Conservation (phyloP, 108 stramenopile genomes). For the Nannochloropsis gaditana region DNA sequence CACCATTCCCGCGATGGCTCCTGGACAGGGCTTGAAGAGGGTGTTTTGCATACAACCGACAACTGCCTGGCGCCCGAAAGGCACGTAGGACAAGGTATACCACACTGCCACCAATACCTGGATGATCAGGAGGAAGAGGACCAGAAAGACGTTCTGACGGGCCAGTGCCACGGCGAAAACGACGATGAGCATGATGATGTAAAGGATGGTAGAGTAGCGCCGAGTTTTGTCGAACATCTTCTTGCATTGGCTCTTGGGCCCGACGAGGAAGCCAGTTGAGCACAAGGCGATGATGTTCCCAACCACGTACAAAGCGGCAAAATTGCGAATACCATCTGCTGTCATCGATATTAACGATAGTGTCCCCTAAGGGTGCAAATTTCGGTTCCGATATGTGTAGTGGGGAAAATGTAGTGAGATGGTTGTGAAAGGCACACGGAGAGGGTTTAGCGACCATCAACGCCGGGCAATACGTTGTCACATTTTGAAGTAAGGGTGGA, state of each 20-base stretch:
- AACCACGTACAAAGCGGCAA: conserved; percentile 53
- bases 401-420: too few species aligned
- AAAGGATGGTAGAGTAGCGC: conserved; percentile 46
- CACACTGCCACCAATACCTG: conserved; percentile 54
- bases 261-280: conserved; percentile 55
- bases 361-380: conserved; percentile 23
- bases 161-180: conserved; percentile 51
- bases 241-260: conserved; percentile 54
- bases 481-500: too few species aligned
- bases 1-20: neutral
- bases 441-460: too few species aligned
- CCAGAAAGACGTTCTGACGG: conserved; percentile 33
- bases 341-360: conserved; percentile 3
- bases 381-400: neutral
- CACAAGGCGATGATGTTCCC: conserved; percentile 56
- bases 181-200: conserved; percentile 49
- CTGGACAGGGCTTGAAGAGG: conserved; percentile 5
- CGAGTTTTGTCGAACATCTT: conserved; percentile 58
- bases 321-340: conserved; percentile 34
- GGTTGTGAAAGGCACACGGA: too few species aligned
- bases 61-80: conserved; percentile 46
- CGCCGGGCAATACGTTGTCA: too few species aligned
- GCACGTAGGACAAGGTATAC: conserved; percentile 56
- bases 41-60: conserved; percentile 1
- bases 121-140: conserved; percentile 47